A percentile compares a stretch with the other conserved stretches of the same genome.
phyloP scores from a whole-genome alignment of 1,284 basidiomycete species.

The Singerocomus inundabilis region DNA sequence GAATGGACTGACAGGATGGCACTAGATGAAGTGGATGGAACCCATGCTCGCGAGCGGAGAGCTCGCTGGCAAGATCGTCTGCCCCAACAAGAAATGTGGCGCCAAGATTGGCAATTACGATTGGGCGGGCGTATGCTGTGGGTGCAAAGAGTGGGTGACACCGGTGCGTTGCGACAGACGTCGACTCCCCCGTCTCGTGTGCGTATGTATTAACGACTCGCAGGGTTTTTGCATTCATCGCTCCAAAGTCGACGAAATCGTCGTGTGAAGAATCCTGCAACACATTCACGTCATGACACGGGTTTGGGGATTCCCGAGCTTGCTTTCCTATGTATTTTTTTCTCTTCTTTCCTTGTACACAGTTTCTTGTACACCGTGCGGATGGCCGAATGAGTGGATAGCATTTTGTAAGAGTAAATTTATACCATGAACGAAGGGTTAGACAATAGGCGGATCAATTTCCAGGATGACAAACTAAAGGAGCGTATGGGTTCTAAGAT shows the following conservation, averaged over 20 bases:
- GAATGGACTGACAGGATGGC: background rate
- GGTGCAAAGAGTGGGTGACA: slow-evolving; percentile 88
- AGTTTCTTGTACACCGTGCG: background rate
- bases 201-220: background rate
- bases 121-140: slow-evolving; percentile 94
- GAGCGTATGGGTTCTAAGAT: slow-evolving; percentile 17
- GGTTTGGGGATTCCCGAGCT: too few species aligned
- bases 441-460: slow-evolving; percentile 23
- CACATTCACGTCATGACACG: too few species aligned
- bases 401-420: slow-evolving; percentile 18
- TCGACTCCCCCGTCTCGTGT: background rate
- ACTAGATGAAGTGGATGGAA: slow-evolving; percentile 94
- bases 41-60: slow-evolving; percentile 70
- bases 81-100: slow-evolving; percentile 87
- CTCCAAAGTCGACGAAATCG: slow-evolving; percentile 88
- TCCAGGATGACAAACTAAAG: slow-evolving; percentile 17
- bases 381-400: slow-evolving; percentile 13
- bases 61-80: slow-evolving; percentile 84
- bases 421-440: slow-evolving; percentile 25
- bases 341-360: background rate
- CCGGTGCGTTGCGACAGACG: slow-evolving; percentile 59
- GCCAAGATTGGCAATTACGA: slow-evolving; percentile 94
- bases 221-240: slow-evolving; percentile 88
- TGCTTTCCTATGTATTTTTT: too few species aligned
- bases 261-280: too few species aligned